phyloP scores from a whole-genome alignment of 129 eudicot genomes.

The Arctium minus region DNA sequence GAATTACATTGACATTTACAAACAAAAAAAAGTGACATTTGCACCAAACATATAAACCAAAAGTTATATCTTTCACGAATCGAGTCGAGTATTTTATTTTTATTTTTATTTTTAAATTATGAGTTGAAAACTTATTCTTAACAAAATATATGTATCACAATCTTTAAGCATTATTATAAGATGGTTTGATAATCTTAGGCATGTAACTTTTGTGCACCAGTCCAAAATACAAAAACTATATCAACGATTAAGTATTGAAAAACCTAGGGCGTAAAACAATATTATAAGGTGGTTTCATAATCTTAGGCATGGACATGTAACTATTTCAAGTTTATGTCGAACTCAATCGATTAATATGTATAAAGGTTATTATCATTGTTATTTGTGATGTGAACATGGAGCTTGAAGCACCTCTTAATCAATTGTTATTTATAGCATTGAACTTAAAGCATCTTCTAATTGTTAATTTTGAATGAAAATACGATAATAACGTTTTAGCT shows the following conservation, averaged over 20 bases:
- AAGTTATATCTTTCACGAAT: not conserved
- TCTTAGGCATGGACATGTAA: too few relatives aligned
- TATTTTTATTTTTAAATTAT: not conserved
- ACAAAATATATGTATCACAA: too few relatives aligned
- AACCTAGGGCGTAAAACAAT: not conserved
- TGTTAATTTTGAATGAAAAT: not conserved
- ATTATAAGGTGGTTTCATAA: too few relatives aligned
- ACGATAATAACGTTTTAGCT: not conserved
- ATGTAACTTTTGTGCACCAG: not conserved
- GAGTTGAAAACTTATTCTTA: not conserved
- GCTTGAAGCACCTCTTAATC: too few relatives aligned
- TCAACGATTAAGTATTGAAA: not conserved
- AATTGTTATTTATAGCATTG: too few relatives aligned
- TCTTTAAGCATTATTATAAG: not conserved
- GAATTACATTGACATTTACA: not conserved
- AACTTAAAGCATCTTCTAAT: not conserved
- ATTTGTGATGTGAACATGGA: too few relatives aligned
- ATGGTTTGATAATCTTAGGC: not conserved
- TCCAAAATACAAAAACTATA: too few relatives aligned
- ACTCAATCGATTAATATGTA: too few relatives aligned
- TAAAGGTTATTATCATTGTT: not conserved
- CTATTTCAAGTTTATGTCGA: too few relatives aligned
- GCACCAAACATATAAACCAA: not conserved
- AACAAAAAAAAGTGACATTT: conserved; percentile 15
- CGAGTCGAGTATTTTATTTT: not conserved